Evolutionary conservation across 768 basidiomycete genomes (phyloP).

Genomic region (Royoungia palumana): DNA sequence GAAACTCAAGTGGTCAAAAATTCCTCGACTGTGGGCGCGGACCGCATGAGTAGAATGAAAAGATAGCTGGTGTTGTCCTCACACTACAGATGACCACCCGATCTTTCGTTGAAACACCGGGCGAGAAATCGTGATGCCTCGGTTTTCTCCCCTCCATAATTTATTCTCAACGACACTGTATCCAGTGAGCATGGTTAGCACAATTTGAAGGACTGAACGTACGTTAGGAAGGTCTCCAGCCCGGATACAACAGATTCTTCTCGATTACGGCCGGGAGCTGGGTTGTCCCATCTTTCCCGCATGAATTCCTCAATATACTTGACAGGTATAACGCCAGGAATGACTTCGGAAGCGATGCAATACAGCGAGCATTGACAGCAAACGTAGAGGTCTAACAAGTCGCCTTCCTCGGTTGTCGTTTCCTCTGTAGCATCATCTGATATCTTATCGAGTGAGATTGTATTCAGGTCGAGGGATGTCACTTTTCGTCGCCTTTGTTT

Average conservation of each 20-base stretch:
- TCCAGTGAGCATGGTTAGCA: constrained; percentile 1
- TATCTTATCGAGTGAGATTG: constrained; percentile 18
- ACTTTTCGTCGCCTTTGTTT: constrained; percentile 57
- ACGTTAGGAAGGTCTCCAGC: constrained; percentile 69
- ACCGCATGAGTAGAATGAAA: constrained; percentile 10
- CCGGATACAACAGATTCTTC: constrained; percentile 54
- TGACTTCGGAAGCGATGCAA: constrained; percentile 63
- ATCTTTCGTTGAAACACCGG: constrained; percentile 58
- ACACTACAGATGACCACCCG: constrained; percentile 64
- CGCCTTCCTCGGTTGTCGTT: constrained; percentile 38
- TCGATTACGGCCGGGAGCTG: constrained; percentile 49
- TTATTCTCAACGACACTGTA: constrained; percentile 70
- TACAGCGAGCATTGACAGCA: constrained; percentile 84
- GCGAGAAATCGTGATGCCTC: constrained; percentile 52
- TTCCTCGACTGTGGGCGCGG: constrained; percentile 29
- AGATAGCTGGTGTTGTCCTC: constrained; percentile 25
- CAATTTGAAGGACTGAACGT: constrained; percentile 25
- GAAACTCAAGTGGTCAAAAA: constrained; percentile 45
- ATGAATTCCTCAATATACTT: constrained; percentile 61
- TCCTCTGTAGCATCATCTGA: constrained; percentile 34
- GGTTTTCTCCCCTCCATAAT: constrained; percentile 66
- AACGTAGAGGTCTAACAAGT: constrained; percentile 70
- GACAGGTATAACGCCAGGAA: constrained; percentile 69
- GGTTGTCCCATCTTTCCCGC: constrained; percentile 58
- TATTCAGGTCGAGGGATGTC: constrained; percentile 36